Evolutionary conservation across 768 basidiomycete species (phyloP).

Genomic region (Suillus subalutaceus): DNA sequence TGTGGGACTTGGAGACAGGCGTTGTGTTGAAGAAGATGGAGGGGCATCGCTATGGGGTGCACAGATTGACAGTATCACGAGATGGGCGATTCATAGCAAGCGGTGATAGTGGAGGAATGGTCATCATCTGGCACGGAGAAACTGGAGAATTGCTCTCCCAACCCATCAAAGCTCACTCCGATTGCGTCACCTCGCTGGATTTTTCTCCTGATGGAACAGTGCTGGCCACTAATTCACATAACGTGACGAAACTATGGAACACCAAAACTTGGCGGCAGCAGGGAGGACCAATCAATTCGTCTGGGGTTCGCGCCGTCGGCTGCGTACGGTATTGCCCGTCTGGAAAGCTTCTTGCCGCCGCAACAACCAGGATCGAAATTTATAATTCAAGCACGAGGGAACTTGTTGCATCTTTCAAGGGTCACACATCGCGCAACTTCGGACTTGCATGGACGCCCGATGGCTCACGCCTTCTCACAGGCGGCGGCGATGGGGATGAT

Average conservation of each 20-base stretch:
- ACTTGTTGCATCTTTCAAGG: too few relatives aligned
- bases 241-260: neutral
- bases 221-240: neutral
- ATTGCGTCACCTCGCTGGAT: neutral
- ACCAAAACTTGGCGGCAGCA: neutral
- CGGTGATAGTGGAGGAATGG: accelerated
- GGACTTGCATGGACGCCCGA: too few relatives aligned
- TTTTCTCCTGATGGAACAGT: neutral
- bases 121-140: neutral
- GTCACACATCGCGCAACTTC: too few relatives aligned
- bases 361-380: too few relatives aligned
- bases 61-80: neutral
- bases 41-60: neutral
- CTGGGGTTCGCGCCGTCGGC: too few relatives aligned
- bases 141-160: neutral
- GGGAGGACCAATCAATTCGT: too few relatives aligned
- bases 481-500: too few relatives aligned
- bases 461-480: too few relatives aligned
- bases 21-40: neutral
- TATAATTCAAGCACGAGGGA: too few relatives aligned
- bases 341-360: too few relatives aligned
- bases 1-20: neutral
- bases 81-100: neutral
- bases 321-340: too few relatives aligned
- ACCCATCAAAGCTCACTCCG: neutral